phyloP scores from a whole-genome alignment of 2,329 filamentous ascomycete species.

The Botryotinia narcissicola region DNA sequence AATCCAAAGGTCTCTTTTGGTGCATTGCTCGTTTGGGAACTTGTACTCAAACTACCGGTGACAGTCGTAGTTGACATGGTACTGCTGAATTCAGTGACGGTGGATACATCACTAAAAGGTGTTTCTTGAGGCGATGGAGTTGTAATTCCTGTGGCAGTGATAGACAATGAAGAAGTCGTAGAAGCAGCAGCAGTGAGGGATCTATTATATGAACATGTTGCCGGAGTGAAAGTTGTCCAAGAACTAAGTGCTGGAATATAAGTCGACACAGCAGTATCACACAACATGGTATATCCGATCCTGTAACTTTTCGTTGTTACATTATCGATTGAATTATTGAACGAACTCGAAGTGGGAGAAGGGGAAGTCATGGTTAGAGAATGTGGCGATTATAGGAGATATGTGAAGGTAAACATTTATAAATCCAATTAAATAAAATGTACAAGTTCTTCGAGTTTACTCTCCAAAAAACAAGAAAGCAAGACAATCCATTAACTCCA shows the following conservation, averaged over 20 bases:
- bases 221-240: conserved; percentile 16
- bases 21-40: conserved; percentile 11
- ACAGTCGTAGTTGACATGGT: conserved; percentile 15
- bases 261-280: conserved; percentile 8
- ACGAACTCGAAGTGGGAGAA: not conserved
- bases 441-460: not conserved
- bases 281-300: conserved; percentile 15
- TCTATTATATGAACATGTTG: conserved; percentile 14
- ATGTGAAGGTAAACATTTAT: not conserved
- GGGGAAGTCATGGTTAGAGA: not conserved
- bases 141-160: not conserved
- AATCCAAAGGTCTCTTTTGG: not conserved
- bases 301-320: not conserved
- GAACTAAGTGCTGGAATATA: conserved; percentile 10
- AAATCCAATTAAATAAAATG: not conserved
- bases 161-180: not conserved
- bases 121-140: not conserved
- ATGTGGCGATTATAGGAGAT: not conserved
- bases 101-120: conserved; percentile 5
- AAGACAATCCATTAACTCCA: not conserved
- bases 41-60: conserved; percentile 6
- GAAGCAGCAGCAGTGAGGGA: not conserved
- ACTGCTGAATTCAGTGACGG: conserved; percentile 15
- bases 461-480: conserved; percentile 9
- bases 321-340: not conserved